Conservation (phyloP, 345 rosid species). For the Citrus trifoliata region DNA sequence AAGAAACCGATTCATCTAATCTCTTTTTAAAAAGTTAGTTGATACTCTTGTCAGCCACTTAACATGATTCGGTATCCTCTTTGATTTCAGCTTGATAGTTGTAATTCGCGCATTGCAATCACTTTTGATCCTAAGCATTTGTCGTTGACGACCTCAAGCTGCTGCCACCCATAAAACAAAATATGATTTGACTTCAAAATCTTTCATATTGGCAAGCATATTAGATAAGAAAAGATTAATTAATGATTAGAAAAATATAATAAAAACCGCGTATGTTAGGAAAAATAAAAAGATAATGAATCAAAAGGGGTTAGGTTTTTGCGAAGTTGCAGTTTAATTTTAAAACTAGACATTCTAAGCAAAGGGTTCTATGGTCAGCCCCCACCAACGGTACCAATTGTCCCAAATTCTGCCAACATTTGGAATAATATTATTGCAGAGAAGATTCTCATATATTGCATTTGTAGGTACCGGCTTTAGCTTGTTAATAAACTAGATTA, state of each 20-base stretch:
- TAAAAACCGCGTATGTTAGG: conserved; percentile 30
- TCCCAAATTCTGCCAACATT: conserved; percentile 42
- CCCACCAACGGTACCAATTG: conserved; percentile 44
- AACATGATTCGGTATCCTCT: conserved; percentile 21
- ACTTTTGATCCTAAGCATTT: conserved; percentile 6
- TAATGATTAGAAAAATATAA: background rate
- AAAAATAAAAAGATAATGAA: conserved; percentile 9
- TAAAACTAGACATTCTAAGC: conserved; percentile 28
- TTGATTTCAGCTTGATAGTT: conserved; percentile 5
- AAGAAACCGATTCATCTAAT: conserved; percentile 2
- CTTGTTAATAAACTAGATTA: conserved; percentile 13
- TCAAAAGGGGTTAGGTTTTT: conserved; percentile 6
- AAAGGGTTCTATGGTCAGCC: conserved; percentile 27
- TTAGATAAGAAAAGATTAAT: background rate
- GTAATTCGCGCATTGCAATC: background rate
- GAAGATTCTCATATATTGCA: conserved; percentile 44
- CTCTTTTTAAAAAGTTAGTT: conserved; percentile 16
- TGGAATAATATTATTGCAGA: conserved; percentile 45
- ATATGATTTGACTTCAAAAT: background rate
- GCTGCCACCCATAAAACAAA: background rate
- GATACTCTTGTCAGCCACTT: conserved; percentile 38
- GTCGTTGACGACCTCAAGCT: background rate
- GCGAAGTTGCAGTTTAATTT: background rate
- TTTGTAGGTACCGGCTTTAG: conserved; percentile 20
- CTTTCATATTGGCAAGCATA: conserved; percentile 3